A percentile compares a stretch with the other conserved stretches of the same genome.
Conservation (phyloP, 2,329 filamentous ascomycete genomes). For the Hypoxylon sp. region DNA sequence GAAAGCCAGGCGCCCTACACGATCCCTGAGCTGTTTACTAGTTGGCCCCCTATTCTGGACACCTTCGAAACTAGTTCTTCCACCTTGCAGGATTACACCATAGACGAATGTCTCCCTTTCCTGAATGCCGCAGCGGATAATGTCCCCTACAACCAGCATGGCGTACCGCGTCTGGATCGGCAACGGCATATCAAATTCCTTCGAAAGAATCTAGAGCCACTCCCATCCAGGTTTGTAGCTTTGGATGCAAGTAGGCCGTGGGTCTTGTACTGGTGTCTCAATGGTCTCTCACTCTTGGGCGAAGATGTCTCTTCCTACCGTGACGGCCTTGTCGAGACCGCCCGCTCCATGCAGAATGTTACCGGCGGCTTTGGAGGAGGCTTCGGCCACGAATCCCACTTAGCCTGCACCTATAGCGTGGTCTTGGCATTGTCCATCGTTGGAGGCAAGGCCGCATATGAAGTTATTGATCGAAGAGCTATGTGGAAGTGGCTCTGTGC, state of each 20-base stretch:
- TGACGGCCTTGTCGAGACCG: conserved; percentile 75
- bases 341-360: conserved; percentile 81
- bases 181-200: conserved; percentile 69
- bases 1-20: conserved; percentile 34
- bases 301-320: conserved; percentile 76
- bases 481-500: conserved; percentile 92
- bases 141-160: conserved; percentile 70
- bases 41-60: conserved; percentile 70
- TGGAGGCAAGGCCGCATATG: conserved; percentile 76
- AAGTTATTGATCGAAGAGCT: conserved; percentile 78
- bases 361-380: conserved; percentile 91
- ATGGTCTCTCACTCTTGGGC: conserved; percentile 77
- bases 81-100: conserved; percentile 71
- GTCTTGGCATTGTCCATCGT: conserved; percentile 81
- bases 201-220: conserved; percentile 62
- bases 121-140: conserved; percentile 63
- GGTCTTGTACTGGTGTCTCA: conserved; percentile 92
- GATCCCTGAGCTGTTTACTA: conserved; percentile 66
- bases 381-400: conserved; percentile 88
- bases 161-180: conserved; percentile 78
- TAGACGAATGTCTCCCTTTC: conserved; percentile 73
- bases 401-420: conserved; percentile 87
- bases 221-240: conserved; percentile 75
- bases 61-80: conserved; percentile 73
- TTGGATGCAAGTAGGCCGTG: conserved; percentile 91